Percentiles rank a stretch among this genome's conserved stretches.
These are phyloP conservation scores for Stellera chamaejasme DNA, from an alignment of 345 rosid genomes.

Conservation along the genomic window DNA sequence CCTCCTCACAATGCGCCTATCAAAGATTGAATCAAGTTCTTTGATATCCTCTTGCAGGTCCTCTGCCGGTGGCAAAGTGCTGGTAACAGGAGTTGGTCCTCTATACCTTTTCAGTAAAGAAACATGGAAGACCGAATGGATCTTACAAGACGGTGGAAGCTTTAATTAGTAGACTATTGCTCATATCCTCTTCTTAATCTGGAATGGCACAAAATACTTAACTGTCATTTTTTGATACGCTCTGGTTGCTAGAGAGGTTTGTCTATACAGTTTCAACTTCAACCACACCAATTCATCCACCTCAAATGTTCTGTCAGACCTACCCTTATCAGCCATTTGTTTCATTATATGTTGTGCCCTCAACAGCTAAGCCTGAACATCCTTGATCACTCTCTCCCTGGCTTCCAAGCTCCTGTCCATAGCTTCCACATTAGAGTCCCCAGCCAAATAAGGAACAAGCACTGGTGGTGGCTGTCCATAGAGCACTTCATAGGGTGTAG, in stretches of 20 bases:
- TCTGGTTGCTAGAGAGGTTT: background rate
- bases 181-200: background rate
- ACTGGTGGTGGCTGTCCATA: background rate
- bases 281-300: background rate
- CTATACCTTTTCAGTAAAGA: background rate
- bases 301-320: background rate
- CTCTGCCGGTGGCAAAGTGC: background rate
- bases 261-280: conserved; percentile 2
- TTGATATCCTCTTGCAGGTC: background rate
- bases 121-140: conserved; percentile 4
- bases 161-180: background rate
- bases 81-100: background rate
- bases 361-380: background rate
- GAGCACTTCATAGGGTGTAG: no score
- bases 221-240: background rate
- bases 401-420: background rate
- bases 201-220: background rate
- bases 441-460: background rate
- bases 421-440: background rate
- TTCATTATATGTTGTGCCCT: background rate
- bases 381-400: background rate
- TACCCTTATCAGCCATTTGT: background rate
- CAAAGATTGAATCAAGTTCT: background rate
- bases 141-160: background rate
- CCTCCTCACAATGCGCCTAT: background rate